Base-by-base conservation (phyloP, 176 grass and related monocot species). In the Oryza brachyantha region DNA sequence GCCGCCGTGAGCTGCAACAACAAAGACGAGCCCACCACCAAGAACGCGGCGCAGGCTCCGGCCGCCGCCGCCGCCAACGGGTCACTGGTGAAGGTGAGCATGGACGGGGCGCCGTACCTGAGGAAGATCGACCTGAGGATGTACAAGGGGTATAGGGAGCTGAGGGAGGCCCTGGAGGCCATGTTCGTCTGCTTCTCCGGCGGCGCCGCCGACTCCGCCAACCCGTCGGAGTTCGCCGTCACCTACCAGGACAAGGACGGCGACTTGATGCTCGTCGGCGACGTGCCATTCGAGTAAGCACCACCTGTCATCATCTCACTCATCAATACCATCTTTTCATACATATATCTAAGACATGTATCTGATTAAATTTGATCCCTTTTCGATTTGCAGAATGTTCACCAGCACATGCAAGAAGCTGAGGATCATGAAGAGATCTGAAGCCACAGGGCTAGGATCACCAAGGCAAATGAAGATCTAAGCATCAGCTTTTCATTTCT, bases 341-440 rank as follows among this genome's bases (percentile, higher is more conserved):
- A 38, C 13, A 45, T 24, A 11, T 64, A 21, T 45, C 42, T 45
- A 14, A 45, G 31, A n/a, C n/a, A n/a, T n/a, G n/a, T n/a, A 24
- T 24, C 70, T 85, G 39, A 86, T 43, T 13, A 5, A 68, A 36
- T 24, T 29, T 68, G n/a, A 21, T 35, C 36, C 13, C 29, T 25
- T 2, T 41, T 64, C 19, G 21, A 55, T 55, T 57, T 85, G 31
- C 81, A 97, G 94, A 28, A 98, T 98, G 95, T 98, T 98, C 70
- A 66, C 79, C 29, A 67, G 84, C 61, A 89, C 90, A 64, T 98
- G 95, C 90, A 98, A 85, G 79, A 98, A 91, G 83, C 41, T 98
- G 84, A 90, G 95, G 65, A 98, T 98, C 74, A 98, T 98, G 83
- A 98, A 78, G 89, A 85, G 95, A 86, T 90, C 89, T 65, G 95